Evolutionary conservation across 108 stramenopile genomes (phyloP).

Genomic region (Cyclotella cryptica): DNA sequence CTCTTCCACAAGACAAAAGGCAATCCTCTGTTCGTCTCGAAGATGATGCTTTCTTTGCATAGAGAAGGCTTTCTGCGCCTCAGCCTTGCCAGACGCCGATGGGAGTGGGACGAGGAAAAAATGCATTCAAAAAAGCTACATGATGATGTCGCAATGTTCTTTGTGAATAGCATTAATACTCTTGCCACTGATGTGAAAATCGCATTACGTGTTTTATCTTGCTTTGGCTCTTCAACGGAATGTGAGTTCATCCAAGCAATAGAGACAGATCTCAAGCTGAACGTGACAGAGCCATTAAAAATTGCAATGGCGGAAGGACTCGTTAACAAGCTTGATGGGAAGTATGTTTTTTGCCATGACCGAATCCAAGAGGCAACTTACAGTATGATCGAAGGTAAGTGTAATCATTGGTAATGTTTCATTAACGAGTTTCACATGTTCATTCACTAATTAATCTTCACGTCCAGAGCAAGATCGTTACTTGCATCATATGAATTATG

Average conservation of each 20-base stretch:
- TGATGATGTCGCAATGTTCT: constrained; percentile 24
- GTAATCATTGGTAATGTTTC: no score
- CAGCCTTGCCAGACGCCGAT: constrained; percentile 28
- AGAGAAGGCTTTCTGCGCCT: constrained; percentile 12
- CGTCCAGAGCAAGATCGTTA: constrained; percentile 17
- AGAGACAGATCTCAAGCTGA: constrained; percentile 1
- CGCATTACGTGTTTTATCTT: constrained; percentile 12
- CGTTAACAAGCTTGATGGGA: neutral
- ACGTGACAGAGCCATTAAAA: neutral
- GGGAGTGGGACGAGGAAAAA: constrained; percentile 41
- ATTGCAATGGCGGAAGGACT: constrained; percentile 10
- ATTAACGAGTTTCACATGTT: no score
- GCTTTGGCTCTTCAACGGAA: constrained; percentile 23
- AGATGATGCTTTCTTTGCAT: constrained; percentile 25
- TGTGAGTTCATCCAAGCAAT: constrained; percentile 5
- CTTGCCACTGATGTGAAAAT: constrained; percentile 17
- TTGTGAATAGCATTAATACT: constrained; percentile 5
- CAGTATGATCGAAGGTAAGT: constrained; percentile 19
- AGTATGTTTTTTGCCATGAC: constrained; percentile 3
- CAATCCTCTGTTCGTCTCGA: constrained; percentile 28
- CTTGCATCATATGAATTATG: constrained; percentile 25
- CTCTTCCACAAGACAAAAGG: constrained; percentile 28
- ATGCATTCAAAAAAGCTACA: constrained; percentile 19
- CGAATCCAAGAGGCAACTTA: constrained; percentile 42
- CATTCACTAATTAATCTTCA: no score